Conservation (phyloP, 148 eudicot genomes). For the Cornus controversa region DNA sequence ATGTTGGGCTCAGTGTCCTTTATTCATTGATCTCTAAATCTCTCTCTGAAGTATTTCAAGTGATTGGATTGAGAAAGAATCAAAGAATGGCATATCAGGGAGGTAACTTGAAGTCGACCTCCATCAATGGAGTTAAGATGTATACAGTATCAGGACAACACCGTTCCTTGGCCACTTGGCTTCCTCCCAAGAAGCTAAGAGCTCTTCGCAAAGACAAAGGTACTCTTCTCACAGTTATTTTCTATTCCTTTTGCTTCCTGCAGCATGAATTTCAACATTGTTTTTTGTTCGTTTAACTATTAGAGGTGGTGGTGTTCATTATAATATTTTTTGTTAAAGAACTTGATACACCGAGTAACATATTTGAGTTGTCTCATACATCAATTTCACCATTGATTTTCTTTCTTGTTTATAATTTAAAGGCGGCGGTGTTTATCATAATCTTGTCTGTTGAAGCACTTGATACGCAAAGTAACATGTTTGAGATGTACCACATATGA, state of each 20-base stretch:
- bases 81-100: constrained; percentile 56
- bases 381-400: too few relatives aligned
- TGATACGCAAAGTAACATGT: too few relatives aligned
- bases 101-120: constrained; percentile 69
- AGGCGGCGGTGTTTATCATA: neutral
- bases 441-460: neutral
- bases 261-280: neutral
- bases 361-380: neutral
- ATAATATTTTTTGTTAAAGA: neutral
- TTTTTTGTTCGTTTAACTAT: neutral
- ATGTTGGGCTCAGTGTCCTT: neutral
- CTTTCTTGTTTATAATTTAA: neutral
- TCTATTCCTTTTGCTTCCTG: neutral
- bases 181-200: constrained; percentile 67
- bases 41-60: too few relatives aligned
- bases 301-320: too few relatives aligned
- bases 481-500: neutral
- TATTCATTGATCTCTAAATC: neutral
- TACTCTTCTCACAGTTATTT: neutral
- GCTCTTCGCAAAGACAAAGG: constrained; percentile 81
- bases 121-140: constrained; percentile 81
- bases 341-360: too few relatives aligned
- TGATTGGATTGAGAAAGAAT: neutral
- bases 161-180: constrained; percentile 67
- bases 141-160: constrained; percentile 65